Base-by-base conservation (phyloP, 2,329 filamentous ascomycete genomes). In the Cladosporium austrohemisphaericum region DNA sequence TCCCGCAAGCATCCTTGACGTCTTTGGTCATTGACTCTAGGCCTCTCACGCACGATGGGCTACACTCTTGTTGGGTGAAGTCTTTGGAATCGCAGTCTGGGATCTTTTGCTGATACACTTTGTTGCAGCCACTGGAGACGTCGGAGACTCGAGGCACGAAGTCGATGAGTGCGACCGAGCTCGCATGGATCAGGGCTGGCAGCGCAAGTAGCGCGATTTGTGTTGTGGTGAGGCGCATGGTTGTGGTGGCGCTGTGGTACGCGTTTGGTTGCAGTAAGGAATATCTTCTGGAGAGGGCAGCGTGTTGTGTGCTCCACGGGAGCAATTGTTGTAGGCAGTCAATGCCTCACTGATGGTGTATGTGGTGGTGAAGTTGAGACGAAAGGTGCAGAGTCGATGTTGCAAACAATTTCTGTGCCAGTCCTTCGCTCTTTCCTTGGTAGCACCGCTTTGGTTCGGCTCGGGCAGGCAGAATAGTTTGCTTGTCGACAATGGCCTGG, bases 121-220 rank as follows among this genome's bases (percentile, higher is more conserved):
- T 53, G 33, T 68, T 48, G 55, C 74, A 76, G 18, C 55, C 45
- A 11, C 57, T 31, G 4, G 70, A 67, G 4, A 75, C 67, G 50
- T 67, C 63, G 5, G 65, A 59, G 55, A 71, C 64, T 29, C 66
- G 64, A 16, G 72, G 72, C 1, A 65, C 66, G 58, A 76, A 76
- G 58, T 72, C 70, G 22, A 67, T 60, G 29, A 76, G 70, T 18
- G 68, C 67, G 32, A 74, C 69, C 8, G 22, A 11, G n/a, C 18
- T 11, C n/a, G 71, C 61, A 36, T 60, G 49, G 14, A 59, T 51
- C 10, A 59, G 41, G 8, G 52, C 45, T 4, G 62, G 57, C 10
- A 65, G 57, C 50, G 61, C 57, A 9, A 64, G 40, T 10, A 57
- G 52, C 47, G 55, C 53, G 45, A 49, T 25, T 19, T 26, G 41